phyloP scores from a whole-genome alignment of 2,329 filamentous ascomycete genomes.

The Colletotrichum sp. region DNA sequence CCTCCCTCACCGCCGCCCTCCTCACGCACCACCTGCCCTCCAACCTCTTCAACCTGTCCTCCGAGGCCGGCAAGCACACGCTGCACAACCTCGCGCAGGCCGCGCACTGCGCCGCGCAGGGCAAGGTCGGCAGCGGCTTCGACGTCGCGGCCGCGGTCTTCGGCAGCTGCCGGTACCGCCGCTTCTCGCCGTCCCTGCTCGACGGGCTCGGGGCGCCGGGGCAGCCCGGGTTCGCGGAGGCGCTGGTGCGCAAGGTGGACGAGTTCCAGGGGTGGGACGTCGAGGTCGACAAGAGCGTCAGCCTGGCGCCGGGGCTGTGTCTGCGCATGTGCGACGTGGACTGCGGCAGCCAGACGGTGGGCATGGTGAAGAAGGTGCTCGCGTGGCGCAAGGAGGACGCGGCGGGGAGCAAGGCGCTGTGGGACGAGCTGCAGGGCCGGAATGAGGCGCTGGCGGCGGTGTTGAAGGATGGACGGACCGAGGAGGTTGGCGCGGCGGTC shows the following conservation, averaged over 20 bases:
- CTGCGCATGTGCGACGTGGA: conserved; percentile 96
- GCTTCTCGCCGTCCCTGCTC: conserved; percentile 86
- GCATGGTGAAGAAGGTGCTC: conserved; percentile 94
- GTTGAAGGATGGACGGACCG: conserved; percentile 56
- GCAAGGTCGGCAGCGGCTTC: conserved; percentile 95
- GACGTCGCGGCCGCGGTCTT: conserved; percentile 94
- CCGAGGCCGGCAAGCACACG: conserved; percentile 57
- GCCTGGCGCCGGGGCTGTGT: conserved; percentile 74
- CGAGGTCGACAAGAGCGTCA: conserved; percentile 73
- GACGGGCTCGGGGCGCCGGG: conserved; percentile 70
- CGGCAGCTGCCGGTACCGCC: conserved; percentile 86
- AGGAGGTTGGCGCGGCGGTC: conserved; percentile 51
- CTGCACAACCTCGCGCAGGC: conserved; percentile 95
- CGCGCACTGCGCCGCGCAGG: conserved; percentile 93
- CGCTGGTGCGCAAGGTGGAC: conserved; percentile 71
- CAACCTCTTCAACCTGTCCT: conserved; percentile 60
- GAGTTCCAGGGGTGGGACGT: conserved; percentile 76
- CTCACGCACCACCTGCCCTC: conserved; percentile 75
- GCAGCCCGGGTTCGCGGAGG: conserved; percentile 67
- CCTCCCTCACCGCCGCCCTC: conserved; percentile 79
- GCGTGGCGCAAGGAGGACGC: conserved; percentile 75
- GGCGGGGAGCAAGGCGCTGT: conserved; percentile 71
- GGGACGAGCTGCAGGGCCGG: conserved; percentile 74
- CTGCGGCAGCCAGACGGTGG: conserved; percentile 89
- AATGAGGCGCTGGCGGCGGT: conserved; percentile 75